Percentiles rank a stretch among this genome's conserved stretches.
These are phyloP conservation scores for Pythium scleroteichum DNA, from an alignment of 352 stramenopile species.

Conservation along the genomic window DNA sequence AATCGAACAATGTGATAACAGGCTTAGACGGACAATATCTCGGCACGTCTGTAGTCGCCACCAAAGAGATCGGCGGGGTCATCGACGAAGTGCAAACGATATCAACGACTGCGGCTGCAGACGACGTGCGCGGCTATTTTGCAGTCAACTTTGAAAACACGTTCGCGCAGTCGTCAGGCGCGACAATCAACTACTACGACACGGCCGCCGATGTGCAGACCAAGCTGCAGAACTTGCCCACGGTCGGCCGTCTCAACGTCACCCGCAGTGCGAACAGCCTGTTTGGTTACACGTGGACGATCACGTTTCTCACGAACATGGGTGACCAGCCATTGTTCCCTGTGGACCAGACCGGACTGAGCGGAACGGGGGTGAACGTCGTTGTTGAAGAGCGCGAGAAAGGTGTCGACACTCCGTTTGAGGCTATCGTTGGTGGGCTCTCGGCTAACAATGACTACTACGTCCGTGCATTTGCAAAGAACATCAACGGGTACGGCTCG, in stretches of 20 bases:
- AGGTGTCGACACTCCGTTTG: constrained; percentile 60
- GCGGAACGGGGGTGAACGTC: constrained; percentile 43
- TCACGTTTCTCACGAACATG: constrained; percentile 72
- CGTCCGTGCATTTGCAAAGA: constrained; percentile 62
- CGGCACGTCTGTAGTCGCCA: constrained; percentile 42
- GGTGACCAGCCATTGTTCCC: constrained; percentile 62
- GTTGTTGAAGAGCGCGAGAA: constrained; percentile 55
- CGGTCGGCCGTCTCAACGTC: constrained; percentile 64
- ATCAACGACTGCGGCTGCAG: constrained; percentile 32
- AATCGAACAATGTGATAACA: constrained; percentile 31
- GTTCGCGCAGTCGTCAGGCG: constrained; percentile 37
- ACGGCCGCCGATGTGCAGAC: constrained; percentile 69
- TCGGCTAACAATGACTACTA: constrained; percentile 51
- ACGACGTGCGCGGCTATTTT: constrained; percentile 62
- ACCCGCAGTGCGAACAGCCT: constrained; percentile 39
- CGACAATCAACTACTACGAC: constrained; percentile 69
- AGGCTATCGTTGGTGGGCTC: constrained; percentile 59
- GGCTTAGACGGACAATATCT: constrained; percentile 50
- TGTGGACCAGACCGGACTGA: constrained; percentile 40
- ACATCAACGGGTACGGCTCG: constrained; percentile 64
- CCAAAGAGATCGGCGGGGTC: constrained; percentile 52
- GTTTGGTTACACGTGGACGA: constrained; percentile 62
- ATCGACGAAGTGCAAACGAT: constrained; percentile 72
- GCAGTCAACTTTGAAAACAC: constrained; percentile 63
- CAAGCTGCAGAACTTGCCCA: constrained; percentile 69